Evolutionary conservation across 148 eudicot genomes (phyloP).

Genomic region (Persicaria maculosa): DNA sequence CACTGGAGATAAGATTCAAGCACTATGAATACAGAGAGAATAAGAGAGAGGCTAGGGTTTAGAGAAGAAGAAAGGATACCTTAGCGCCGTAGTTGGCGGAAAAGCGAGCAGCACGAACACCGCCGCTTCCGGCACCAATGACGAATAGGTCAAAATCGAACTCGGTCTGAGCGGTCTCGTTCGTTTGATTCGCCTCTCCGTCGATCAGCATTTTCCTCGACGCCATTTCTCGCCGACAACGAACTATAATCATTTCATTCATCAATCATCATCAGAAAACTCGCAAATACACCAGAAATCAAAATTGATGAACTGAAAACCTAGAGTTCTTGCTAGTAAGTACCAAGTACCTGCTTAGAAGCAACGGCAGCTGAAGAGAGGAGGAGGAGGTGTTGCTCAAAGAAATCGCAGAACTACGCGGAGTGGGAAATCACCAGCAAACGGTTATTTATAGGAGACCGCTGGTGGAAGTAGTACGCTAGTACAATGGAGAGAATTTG

Average conservation of each 20-base stretch:
- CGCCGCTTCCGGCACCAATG: constrained; percentile 98
- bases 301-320: neutral
- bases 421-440: constrained; percentile 24
- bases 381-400: constrained; percentile 14
- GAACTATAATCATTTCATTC: neutral
- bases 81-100: constrained; percentile 87
- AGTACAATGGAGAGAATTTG: too few relatives aligned
- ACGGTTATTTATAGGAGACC: neutral
- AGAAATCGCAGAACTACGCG: constrained; percentile 34
- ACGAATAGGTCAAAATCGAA: constrained; percentile 93
- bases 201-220: constrained; percentile 77
- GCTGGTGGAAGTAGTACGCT: neutral
- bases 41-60: neutral
- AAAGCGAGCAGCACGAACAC: constrained; percentile 88
- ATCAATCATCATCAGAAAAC: neutral
- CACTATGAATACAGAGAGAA: neutral
- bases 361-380: too few relatives aligned
- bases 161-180: constrained; percentile 23
- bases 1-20: neutral
- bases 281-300: neutral
- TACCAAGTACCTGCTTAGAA: neutral
- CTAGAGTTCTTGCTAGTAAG: neutral
- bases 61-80: constrained; percentile 27
- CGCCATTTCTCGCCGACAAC: constrained; percentile 13
- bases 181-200: constrained; percentile 36